Conservation (phyloP, 208 protist genomes). For the Leishmania braziliensis region DNA sequence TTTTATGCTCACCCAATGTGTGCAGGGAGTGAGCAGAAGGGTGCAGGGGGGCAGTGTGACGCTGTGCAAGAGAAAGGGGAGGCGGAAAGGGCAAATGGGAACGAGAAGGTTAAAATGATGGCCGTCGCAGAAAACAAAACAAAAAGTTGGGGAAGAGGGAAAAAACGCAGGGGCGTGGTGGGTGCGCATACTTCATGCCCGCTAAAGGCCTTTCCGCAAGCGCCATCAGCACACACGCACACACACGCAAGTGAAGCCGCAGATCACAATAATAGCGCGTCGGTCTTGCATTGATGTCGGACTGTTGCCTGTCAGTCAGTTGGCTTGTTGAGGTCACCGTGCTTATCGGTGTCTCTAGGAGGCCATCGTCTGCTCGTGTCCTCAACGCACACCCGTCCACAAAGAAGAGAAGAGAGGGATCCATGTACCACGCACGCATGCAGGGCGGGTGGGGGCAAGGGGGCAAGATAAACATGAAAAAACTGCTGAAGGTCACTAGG, state of each 20-base stretch:
- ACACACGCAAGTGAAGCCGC: neutral
- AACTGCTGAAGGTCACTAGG: neutral
- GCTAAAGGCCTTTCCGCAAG: neutral
- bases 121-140: too few species aligned
- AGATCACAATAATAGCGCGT: neutral
- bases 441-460: neutral
- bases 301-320: neutral
- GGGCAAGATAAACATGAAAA: neutral
- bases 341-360: neutral
- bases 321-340: neutral
- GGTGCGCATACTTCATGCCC: neutral
- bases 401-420: neutral
- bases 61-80: neutral
- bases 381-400: neutral
- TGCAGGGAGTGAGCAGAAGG: neutral
- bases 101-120: neutral
- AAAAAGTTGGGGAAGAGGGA: neutral
- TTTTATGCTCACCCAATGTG: neutral
- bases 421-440: neutral
- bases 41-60: neutral
- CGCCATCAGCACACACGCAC: neutral
- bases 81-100: neutral
- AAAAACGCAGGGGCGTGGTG: neutral
- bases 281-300: neutral
- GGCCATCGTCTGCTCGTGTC: neutral